These are phyloP conservation scores for Cytospora mali DNA, from an alignment of 2,329 filamentous ascomycete genomes.

Conservation along the genomic window DNA sequence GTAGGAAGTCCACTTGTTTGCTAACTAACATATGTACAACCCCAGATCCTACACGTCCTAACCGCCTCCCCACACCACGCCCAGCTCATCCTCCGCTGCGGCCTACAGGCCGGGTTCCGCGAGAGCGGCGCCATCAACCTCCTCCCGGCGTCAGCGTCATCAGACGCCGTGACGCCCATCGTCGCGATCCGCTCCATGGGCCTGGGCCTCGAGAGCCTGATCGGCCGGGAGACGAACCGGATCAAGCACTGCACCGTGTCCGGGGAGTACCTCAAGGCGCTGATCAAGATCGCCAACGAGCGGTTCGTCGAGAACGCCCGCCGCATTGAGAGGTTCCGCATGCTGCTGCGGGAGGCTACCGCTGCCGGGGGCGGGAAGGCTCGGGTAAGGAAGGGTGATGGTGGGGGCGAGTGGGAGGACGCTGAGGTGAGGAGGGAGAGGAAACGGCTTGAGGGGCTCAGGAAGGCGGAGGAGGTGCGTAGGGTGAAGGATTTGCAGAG, in stretches of 20 bases:
- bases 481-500: conserved; percentile 46
- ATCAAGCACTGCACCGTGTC: conserved; percentile 56
- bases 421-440: conserved; percentile 53
- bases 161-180: conserved; percentile 59
- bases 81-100: conserved; percentile 73
- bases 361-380: background rate
- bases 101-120: conserved; percentile 80
- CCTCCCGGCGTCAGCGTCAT: conserved; percentile 30
- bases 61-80: conserved; percentile 75
- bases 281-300: conserved; percentile 73
- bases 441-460: conserved; percentile 61
- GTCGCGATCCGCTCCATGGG: conserved; percentile 86
- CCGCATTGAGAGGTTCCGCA: conserved; percentile 66
- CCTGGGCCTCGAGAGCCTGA: conserved; percentile 76
- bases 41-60: conserved; percentile 84
- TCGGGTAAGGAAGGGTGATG: conserved; percentile 37
- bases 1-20: background rate
- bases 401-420: conserved; percentile 57
- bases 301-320: conserved; percentile 70
- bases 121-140: conserved; percentile 84
- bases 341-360: conserved; percentile 45
- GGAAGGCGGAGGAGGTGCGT: conserved; percentile 48
- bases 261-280: conserved; percentile 65
- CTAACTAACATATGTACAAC: background rate
- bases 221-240: conserved; percentile 60